Conservation (phyloP, 176 grass and related monocot genomes). For the Phoenix roebelenii region DNA sequence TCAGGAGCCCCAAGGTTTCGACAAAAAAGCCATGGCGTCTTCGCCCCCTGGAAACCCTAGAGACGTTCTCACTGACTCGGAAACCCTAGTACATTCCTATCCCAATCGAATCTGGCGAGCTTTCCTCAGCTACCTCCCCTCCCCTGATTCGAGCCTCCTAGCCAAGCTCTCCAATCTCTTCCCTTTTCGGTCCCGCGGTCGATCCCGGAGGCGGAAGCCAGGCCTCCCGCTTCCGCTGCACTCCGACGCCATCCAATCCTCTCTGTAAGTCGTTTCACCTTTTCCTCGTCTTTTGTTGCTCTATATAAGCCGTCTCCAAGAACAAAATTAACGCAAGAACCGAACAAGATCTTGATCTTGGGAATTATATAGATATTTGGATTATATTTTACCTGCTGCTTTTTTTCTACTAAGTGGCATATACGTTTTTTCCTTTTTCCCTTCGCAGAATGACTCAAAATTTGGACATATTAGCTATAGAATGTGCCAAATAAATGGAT, state of each 20-base stretch:
- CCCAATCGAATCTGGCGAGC: slow-evolving; percentile 4
- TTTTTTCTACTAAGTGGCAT: too few species aligned
- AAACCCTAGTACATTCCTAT: neutral
- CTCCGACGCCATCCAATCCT: neutral
- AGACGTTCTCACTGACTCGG: neutral
- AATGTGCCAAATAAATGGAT: too few species aligned
- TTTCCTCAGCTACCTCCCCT: neutral
- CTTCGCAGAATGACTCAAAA: too few species aligned
- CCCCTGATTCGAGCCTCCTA: neutral
- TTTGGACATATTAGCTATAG: too few species aligned
- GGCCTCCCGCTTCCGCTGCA: slow-evolving; percentile 10
- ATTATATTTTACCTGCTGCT: too few species aligned
- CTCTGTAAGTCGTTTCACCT: neutral
- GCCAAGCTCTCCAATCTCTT: neutral
- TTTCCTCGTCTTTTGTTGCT: neutral
- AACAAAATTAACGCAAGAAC: neutral
- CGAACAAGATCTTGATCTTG: neutral
- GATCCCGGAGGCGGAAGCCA: neutral
- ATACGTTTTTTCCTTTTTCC: too few species aligned
- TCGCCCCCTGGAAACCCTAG: slow-evolving; percentile 1
- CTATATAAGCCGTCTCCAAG: neutral
- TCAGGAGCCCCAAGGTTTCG: neutral
- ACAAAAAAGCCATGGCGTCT: neutral
- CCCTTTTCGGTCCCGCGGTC: neutral
- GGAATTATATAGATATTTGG: too few species aligned